Conservation (phyloP, 225 moss, liverwort and hornwort species). For the Ulota crispa region DNA sequence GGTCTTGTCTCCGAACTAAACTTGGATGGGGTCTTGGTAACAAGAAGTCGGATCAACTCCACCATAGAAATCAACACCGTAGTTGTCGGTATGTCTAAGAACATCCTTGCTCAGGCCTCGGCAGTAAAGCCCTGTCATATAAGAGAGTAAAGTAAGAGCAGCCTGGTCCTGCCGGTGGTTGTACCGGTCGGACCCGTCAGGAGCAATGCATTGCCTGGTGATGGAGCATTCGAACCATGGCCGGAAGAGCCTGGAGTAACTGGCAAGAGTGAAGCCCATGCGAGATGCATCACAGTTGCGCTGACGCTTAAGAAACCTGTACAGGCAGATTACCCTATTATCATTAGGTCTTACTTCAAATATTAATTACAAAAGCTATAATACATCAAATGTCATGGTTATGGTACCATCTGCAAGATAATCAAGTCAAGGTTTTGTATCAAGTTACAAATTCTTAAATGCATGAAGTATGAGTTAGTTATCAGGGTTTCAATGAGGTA, state of each 20-base stretch:
- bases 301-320: conserved; percentile 30
- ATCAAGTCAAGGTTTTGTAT: too few relatives aligned
- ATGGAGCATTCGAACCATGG: conserved; percentile 71
- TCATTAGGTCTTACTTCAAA: too few relatives aligned
- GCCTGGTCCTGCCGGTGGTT: conserved; percentile 81
- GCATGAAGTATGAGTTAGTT: too few relatives aligned
- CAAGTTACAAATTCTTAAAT: too few relatives aligned
- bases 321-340: too few relatives aligned
- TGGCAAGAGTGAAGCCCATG: conserved; percentile 53
- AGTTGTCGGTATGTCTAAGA: conserved; percentile 51
- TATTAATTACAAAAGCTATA: too few relatives aligned
- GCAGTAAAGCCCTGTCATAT: conserved; percentile 34
- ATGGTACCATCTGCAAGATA: too few relatives aligned
- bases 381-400: too few relatives aligned
- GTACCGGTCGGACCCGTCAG: conserved; percentile 55
- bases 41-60: conserved; percentile 47
- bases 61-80: conserved; percentile 34
- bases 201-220: conserved; percentile 66
- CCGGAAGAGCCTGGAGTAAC: conserved; percentile 40
- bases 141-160: conserved; percentile 51
- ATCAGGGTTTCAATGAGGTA: too few relatives aligned
- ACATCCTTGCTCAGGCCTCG: conserved; percentile 37
- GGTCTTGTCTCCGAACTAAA: not conserved
- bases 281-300: conserved; percentile 64
- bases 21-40: conserved; percentile 38